phyloP scores from a whole-genome alignment of 257 asterid species.

The Mitragyna speciosa region DNA sequence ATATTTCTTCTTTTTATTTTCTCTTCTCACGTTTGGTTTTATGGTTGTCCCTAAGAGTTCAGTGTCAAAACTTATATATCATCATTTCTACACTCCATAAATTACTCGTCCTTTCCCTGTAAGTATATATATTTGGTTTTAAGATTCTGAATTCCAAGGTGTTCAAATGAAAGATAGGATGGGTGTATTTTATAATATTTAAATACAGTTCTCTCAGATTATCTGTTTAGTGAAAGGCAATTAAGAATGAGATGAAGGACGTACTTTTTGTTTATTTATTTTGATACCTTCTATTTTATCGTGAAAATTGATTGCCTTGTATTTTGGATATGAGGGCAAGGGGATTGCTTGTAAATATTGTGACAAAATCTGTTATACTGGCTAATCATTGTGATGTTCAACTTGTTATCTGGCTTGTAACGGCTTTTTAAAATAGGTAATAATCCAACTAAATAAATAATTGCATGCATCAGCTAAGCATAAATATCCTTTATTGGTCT shows the following conservation, averaged over 20 bases:
- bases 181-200: not conserved
- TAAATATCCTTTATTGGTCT: not conserved
- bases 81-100: not conserved
- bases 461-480: not conserved
- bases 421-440: not conserved
- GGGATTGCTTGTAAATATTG: not conserved
- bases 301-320: not conserved
- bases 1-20: too few species aligned
- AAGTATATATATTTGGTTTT: not conserved
- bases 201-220: not conserved
- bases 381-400: not conserved
- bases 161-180: not conserved
- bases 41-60: not conserved
- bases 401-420: not conserved
- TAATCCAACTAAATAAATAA: too few species aligned
- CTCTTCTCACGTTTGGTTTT: too few species aligned
- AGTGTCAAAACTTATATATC: not conserved
- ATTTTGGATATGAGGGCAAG: not conserved
- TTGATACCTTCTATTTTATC: too few species aligned
- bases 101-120: not conserved
- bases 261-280: not conserved
- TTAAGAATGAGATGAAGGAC: not conserved
- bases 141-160: not conserved
- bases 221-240: not conserved
- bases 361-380: not conserved